Base-by-base conservation (phyloP, 2,329 filamentous ascomycete genomes). In the Acrodontium crateriforme region DNA sequence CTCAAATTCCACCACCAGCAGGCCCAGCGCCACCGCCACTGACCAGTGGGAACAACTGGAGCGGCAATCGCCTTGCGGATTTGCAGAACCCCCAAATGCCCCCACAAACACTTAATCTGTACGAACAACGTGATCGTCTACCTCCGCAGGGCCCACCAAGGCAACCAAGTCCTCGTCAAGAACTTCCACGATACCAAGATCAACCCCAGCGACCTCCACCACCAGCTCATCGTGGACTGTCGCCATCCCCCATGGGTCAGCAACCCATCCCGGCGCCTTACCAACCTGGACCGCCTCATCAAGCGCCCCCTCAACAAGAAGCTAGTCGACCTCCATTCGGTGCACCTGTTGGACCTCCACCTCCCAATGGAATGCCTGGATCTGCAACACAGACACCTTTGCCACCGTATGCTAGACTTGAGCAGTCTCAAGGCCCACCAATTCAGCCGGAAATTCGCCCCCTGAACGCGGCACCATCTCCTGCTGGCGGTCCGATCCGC, bases 381-480 rank as follows among this genome's bases (percentile, higher is more conserved):
- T 52, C 52, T 7, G 49, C 51, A 16, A 58, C 56, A 25, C 59
- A 60, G 30, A 56, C 56, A 16, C 54, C 58, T 11, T 58, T 83
- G 44, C 76, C 81, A 42, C 71, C 77, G 11, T 93, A 87, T 59
- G 73, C 76, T 10, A 40, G 48, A 4, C 46, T 42, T 4, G 20
- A 10, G n/a, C 20, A 91, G 80, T n/a, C n/a, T n/a, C n/a, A n/a
- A n/a, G n/a, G n/a, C n/a, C n/a, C n/a, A n/a, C n/a, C n/a, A n/a
- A n/a, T 52, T 81, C 85, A 34, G 72, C 81, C 78, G 27, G 87
- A 94, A 40, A 75, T 84, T 25, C 73, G 84, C 28, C 78, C 79
- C 2, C 68, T 89, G 38, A 71, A 12, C 20, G n/a, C n/a, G n/a
- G 13, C 20, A 4, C 20, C 20, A 4, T n/a, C 10, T 22, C 10